Percentiles rank a stretch among this genome's conserved stretches.
Conservation (phyloP, 1,139 yeast species). For the Suhomyces coccinellae region DNA sequence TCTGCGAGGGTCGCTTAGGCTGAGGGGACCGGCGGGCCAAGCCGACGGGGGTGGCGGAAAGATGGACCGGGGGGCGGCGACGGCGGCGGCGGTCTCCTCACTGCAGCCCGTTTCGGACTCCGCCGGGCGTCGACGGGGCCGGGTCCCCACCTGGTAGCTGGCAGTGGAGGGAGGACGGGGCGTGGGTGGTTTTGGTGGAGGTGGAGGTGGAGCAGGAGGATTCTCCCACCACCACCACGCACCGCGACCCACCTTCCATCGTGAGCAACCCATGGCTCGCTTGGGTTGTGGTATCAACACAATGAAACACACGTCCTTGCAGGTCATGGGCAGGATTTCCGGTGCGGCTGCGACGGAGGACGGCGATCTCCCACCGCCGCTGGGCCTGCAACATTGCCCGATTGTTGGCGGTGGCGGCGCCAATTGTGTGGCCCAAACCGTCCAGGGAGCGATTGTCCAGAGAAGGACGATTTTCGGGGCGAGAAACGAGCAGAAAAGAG, state of each 20-base stretch:
- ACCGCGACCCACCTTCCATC: neutral
- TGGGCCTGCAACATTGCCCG: neutral
- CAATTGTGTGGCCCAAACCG: neutral
- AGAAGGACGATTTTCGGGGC: too few species aligned
- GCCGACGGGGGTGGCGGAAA: too few species aligned
- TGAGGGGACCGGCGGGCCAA: neutral
- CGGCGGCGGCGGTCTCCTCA: too few species aligned
- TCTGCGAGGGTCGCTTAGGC: neutral
- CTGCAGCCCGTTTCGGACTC: neutral
- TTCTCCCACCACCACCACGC: too few species aligned
- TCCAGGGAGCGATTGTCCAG: too few species aligned
- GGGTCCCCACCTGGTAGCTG: neutral
- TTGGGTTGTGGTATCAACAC: constrained; percentile 9
- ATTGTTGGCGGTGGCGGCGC: neutral
- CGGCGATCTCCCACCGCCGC: too few species aligned
- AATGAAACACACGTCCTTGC: constrained; percentile 1
- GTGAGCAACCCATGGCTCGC: constrained; percentile 8
- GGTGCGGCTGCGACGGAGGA: neutral
- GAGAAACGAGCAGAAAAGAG: too few species aligned
- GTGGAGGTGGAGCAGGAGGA: neutral
- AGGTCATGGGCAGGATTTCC: constrained; percentile 1
- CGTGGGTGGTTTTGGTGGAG: too few species aligned
- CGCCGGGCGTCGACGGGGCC: neutral
- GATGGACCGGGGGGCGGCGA: too few species aligned
- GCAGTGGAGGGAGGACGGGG: too few species aligned